phyloP scores from a whole-genome alignment of 768 basidiomycete genomes.

The Rhodotorula taiwanensis region DNA sequence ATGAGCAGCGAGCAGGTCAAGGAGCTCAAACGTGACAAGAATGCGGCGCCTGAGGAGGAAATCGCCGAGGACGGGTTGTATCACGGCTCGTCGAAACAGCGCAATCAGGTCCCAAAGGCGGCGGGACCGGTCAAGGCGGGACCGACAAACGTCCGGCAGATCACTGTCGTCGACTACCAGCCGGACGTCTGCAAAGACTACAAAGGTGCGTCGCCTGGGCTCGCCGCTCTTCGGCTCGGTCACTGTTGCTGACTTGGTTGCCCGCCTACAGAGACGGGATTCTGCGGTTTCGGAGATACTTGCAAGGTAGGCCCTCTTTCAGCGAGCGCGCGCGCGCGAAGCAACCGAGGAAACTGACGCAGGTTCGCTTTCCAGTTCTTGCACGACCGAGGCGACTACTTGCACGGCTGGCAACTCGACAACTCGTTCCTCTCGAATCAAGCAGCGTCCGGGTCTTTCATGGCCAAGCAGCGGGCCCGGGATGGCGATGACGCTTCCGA shows the following conservation, averaged over 20 bases:
- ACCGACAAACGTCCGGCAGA: slow-evolving; percentile 71
- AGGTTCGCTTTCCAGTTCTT: slow-evolving; percentile 54
- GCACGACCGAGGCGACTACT: slow-evolving; percentile 84
- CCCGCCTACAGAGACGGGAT: slow-evolving; percentile 73
- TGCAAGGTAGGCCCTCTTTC: slow-evolving; percentile 57
- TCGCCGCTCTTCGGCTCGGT: too few relatives aligned
- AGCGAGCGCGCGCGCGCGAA: not conserved
- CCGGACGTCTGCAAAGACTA: slow-evolving; percentile 99
- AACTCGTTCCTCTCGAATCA: slow-evolving; percentile 49
- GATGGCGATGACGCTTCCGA: slow-evolving; percentile 51
- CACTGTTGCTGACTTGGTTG: slow-evolving; percentile 15
- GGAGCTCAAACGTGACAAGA: slow-evolving; percentile 55
- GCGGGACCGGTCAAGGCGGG: slow-evolving; percentile 68
- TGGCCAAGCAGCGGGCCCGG: slow-evolving; percentile 58
- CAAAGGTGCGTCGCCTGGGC: slow-evolving; percentile 87
- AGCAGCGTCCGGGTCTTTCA: slow-evolving; percentile 54
- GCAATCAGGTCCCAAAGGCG: slow-evolving; percentile 75
- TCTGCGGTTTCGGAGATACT: slow-evolving; percentile 96
- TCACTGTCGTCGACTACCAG: slow-evolving; percentile 94
- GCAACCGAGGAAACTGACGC: not conserved
- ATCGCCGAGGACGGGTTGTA: slow-evolving; percentile 76
- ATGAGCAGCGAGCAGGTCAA: slow-evolving; percentile 69
- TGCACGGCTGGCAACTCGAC: slow-evolving; percentile 98
- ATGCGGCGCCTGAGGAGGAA: slow-evolving; percentile 50
- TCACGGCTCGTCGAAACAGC: slow-evolving; percentile 69